Percentiles rank a stretch among this genome's conserved stretches.
These are phyloP conservation scores for Colletotrichum lindemuthianum DNA, from an alignment of 2,329 filamentous ascomycete species.

Conservation along the genomic window DNA sequence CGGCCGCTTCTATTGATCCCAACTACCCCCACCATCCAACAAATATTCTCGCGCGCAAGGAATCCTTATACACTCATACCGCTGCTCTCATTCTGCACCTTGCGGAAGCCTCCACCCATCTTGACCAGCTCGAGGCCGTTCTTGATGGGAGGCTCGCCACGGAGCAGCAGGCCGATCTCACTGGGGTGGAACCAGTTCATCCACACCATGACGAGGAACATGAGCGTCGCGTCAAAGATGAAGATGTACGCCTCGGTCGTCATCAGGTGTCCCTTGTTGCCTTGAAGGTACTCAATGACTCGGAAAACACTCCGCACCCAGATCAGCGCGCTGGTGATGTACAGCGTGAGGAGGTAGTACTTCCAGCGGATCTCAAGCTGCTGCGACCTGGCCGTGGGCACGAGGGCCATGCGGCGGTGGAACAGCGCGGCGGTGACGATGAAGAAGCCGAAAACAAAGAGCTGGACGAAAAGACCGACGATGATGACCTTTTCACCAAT, in stretches of 20 bases:
- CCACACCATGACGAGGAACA: slow-evolving; percentile 51
- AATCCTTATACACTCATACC: slow-evolving; percentile 13
- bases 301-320: slow-evolving; percentile 57
- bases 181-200: slow-evolving; percentile 36
- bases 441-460: slow-evolving; percentile 64
- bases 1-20: too few species aligned
- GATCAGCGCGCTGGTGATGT: slow-evolving; percentile 50
- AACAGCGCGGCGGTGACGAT: slow-evolving; percentile 56
- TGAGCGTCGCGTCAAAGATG: slow-evolving; percentile 54
- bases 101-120: slow-evolving; percentile 4
- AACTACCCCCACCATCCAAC: not conserved
- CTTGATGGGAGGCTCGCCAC: slow-evolving; percentile 27
- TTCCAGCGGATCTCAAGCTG: slow-evolving; percentile 41
- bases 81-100: slow-evolving; percentile 18
- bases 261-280: slow-evolving; percentile 52
- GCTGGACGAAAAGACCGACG: slow-evolving; percentile 63
- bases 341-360: slow-evolving; percentile 44
- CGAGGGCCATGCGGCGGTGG: slow-evolving; percentile 44
- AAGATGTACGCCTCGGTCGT: slow-evolving; percentile 54
- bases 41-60: too few species aligned
- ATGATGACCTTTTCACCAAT: slow-evolving; percentile 59
- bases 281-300: slow-evolving; percentile 58
- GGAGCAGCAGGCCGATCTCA: slow-evolving; percentile 30
- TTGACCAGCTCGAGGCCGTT: slow-evolving; percentile 30
- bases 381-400: slow-evolving; percentile 37